Evolutionary conservation across 257 asterid genomes (phyloP).

Genomic region (Capsicum baccatum): DNA sequence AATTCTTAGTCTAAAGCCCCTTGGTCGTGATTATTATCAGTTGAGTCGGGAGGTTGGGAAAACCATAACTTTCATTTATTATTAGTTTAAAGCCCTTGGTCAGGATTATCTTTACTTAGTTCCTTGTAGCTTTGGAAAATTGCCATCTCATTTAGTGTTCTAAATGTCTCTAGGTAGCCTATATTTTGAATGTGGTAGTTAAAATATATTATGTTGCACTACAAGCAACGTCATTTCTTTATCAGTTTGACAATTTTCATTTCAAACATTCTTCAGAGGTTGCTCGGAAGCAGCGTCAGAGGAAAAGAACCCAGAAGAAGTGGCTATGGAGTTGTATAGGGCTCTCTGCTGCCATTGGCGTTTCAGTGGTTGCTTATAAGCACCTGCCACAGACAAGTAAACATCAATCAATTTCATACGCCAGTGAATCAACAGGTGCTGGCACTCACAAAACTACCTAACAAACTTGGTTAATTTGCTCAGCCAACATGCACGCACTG

Average conservation of each 20-base stretch:
- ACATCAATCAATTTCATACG: conserved; percentile 25
- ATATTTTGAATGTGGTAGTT: neutral
- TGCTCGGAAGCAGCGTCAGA: conserved; percentile 62
- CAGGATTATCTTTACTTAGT: neutral
- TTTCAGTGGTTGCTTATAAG: conserved; percentile 54
- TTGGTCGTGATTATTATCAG: conserved; percentile 4
- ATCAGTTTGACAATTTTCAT: conserved; percentile 6
- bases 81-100: conserved; percentile 2
- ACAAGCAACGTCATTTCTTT: neutral
- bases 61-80: neutral
- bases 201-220: neutral
- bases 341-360: conserved; percentile 56
- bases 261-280: conserved; percentile 54
- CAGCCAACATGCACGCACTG: neutral
- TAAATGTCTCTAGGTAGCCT: neutral
- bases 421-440: conserved; percentile 17
- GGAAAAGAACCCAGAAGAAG: conserved; percentile 50
- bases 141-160: neutral
- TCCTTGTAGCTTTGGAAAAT: neutral
- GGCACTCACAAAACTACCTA: neutral
- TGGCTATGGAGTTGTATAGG: conserved; percentile 78
- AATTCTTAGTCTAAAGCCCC: neutral
- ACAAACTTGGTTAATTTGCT: neutral
- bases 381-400: conserved; percentile 50
- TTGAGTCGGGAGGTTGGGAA: neutral